A percentile compares a stretch with the other conserved stretches of the same genome.
Evolutionary conservation across 2,329 filamentous ascomycete genomes (phyloP).

Genomic region (Periconia macrospinosa): DNA sequence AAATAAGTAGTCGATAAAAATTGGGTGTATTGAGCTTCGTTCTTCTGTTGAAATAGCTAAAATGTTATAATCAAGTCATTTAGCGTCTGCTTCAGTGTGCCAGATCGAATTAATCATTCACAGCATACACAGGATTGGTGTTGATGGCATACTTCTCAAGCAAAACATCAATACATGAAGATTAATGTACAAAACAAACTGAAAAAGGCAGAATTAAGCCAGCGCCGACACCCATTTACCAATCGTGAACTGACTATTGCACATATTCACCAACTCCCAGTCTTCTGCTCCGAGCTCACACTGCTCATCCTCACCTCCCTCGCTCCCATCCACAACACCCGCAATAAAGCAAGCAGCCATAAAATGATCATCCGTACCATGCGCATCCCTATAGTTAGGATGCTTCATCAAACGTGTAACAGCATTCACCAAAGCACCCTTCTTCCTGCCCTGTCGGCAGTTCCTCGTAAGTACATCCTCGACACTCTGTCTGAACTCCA

Average conservation of each 20-base stretch:
- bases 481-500: constrained; percentile 68
- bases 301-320: constrained; percentile 15
- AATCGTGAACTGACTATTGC: constrained; percentile 37
- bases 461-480: constrained; percentile 62
- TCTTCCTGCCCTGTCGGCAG: constrained; percentile 50
- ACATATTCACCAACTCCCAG: constrained; percentile 40
- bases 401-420: constrained; percentile 70
- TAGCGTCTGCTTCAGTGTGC: background rate
- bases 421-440: constrained; percentile 51
- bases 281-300: constrained; percentile 33
- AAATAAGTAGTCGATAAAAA: constrained; percentile 19
- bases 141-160: too few relatives aligned
- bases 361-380: constrained; percentile 71
- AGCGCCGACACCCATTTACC: constrained; percentile 19
- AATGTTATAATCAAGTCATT: background rate
- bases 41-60: background rate
- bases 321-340: constrained; percentile 44
- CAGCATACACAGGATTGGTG: too few relatives aligned
- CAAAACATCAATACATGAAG: background rate
- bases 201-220: background rate
- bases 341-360: constrained; percentile 67
- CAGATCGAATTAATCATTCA: too few relatives aligned
- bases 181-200: background rate
- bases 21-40: background rate
- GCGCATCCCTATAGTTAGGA: constrained; percentile 65